Evolutionary conservation across 257 asterid species (phyloP), one percentile per base, ranked within the genome.

Genomic region (Catharanthus roseus): DNA sequence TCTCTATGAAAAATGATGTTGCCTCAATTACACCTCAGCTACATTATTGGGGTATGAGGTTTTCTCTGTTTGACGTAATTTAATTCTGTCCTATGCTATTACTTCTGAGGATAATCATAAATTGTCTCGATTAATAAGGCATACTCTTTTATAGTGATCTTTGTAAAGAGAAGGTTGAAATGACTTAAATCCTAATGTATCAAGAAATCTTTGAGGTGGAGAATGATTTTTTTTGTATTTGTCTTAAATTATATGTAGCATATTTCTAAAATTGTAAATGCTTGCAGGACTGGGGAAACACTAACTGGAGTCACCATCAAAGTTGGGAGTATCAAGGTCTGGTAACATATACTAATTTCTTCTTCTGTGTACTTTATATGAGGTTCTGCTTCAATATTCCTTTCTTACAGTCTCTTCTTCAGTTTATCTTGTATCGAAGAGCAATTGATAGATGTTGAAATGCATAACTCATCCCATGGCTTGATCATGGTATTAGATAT

Each of bases 251-350:
- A 38, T 70, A 10, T 10, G 58, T 45, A 29, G 6, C 31, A 41
- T 19, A 28, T 47, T 60, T 29, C 11, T 68, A 67, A 50, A 77
- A 80, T 54, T 34, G 6, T 55, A 11, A 58, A 18, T 68, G 51
- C 66, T 75, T 75, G 86, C 76, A 93, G 98, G 96, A 87, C 23
- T 79, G 87, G 93, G 95, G 87, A 51, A 86, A 69, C 72, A 85
- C 90, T 80, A 83, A 74, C 81, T 89, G 95, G 98, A 85, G 76
- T 79, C 97, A 84, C 73, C 96, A 84, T 42, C 98, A 89, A 76
- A 84, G 71, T 77, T 85, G 93, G 97, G 89, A 86, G 68, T 84
- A 86, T 85, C 88, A 85, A 85, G 85, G 97, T 93, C 68, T 77
- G 90, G 80, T 50, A 54, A 75, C 60, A 61, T 73, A 67, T 67